phyloP scores from a whole-genome alignment of 495 filamentous ascomycete genomes.

The Mycothermus thermophilus region DNA sequence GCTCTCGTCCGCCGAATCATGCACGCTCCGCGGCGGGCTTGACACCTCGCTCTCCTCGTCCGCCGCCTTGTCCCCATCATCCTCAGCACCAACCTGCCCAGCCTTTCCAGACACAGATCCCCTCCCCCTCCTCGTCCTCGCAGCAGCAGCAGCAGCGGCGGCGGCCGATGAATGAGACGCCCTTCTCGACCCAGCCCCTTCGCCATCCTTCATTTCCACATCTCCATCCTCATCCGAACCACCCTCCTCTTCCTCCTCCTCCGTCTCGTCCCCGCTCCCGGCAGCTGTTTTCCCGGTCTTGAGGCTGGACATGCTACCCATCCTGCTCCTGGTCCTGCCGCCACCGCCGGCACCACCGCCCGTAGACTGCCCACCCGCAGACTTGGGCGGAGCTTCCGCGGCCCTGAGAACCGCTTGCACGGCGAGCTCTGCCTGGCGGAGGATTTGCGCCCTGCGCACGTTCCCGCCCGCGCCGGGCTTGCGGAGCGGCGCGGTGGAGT shows the following conservation, averaged over 20 bases:
- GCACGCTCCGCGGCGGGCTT: constrained; percentile 43
- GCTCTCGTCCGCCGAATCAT: constrained; percentile 68
- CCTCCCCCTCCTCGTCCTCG: constrained; percentile 8
- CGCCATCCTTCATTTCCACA: constrained; percentile 23
- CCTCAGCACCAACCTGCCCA: constrained; percentile 3
- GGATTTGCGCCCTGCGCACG: constrained; percentile 31
- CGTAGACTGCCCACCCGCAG: constrained; percentile 8
- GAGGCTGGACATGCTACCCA: constrained; percentile 28
- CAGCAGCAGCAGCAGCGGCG: constrained; percentile 8
- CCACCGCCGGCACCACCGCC: not conserved
- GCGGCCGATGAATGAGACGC: not conserved
- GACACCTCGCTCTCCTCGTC: constrained; percentile 20
- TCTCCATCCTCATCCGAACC: constrained; percentile 15
- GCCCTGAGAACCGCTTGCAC: constrained; percentile 28
- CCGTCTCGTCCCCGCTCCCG: constrained; percentile 15
- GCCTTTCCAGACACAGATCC: constrained; percentile 4
- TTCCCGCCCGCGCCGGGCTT: constrained; percentile 26
- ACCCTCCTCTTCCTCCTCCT: constrained; percentile 11
- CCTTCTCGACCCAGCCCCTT: not conserved
- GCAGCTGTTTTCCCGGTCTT: constrained; percentile 15
- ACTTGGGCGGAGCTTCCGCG: constrained; percentile 28
- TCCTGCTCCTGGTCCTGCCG: constrained; percentile 17
- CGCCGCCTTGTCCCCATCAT: constrained; percentile 19
- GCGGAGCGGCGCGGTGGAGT: constrained; percentile 19
- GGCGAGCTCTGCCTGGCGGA: constrained; percentile 36